phyloP scores from a whole-genome alignment of 2,329 filamentous ascomycete genomes.

The Calonectria henricotiae region DNA sequence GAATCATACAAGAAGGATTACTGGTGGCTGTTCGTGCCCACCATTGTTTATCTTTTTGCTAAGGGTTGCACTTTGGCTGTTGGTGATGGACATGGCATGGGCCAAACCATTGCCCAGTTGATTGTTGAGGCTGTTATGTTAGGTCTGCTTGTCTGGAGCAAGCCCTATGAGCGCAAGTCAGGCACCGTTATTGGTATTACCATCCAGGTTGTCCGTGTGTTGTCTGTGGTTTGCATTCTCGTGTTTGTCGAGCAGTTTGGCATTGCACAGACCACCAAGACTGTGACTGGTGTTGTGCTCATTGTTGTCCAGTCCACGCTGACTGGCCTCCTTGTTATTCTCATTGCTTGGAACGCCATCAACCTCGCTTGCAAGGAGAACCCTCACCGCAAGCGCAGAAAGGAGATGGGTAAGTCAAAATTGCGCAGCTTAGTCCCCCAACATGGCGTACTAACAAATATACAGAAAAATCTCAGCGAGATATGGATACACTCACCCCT shows the following conservation, averaged over 20 bases:
- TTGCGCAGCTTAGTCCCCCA: conserved; percentile 11
- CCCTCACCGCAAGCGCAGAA: conserved; percentile 89
- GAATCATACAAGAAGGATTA: conserved; percentile 94
- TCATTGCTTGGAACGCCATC: conserved; percentile 92
- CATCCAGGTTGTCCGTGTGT: conserved; percentile 90
- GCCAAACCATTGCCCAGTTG: conserved; percentile 85
- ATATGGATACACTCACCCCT: conserved; percentile 87
- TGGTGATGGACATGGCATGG: conserved; percentile 87
- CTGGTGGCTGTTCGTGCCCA: conserved; percentile 97
- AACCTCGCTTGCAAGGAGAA: conserved; percentile 89
- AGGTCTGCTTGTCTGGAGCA: conserved; percentile 83
- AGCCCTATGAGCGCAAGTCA: conserved; percentile 89
- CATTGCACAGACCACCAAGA: conserved; percentile 92
- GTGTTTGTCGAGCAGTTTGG: conserved; percentile 95
- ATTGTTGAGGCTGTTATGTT: conserved; percentile 88
- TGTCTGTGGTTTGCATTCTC: conserved; percentile 91
- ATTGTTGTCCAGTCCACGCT: conserved; percentile 92
- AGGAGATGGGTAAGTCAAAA: conserved; percentile 83
- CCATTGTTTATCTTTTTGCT: conserved; percentile 91
- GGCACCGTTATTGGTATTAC: conserved; percentile 94
- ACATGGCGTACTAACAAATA: conserved; percentile 49
- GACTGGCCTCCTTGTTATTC: conserved; percentile 86
- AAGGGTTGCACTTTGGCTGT: conserved; percentile 90
- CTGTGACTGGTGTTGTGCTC: conserved; percentile 91
- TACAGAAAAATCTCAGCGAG: conserved; percentile 82